A percentile compares a stretch with the other conserved stretches of the same genome.
Evolutionary conservation across 139 green algal species (phyloP).

Genomic region (Tetraselmis chui): DNA sequence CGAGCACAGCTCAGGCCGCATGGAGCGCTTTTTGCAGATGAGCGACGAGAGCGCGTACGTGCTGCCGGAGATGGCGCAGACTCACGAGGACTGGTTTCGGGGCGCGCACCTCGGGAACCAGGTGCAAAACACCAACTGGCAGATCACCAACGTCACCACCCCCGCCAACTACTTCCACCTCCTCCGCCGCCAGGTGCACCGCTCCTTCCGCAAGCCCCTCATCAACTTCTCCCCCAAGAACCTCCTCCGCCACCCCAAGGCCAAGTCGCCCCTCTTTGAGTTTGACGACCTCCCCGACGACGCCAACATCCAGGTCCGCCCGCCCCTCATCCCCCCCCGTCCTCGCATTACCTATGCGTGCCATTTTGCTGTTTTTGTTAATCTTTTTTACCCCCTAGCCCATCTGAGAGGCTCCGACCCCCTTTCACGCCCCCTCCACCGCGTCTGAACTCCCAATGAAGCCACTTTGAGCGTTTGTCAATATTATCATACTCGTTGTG

Average conservation of each 20-base stretch:
- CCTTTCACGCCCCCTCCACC: no score
- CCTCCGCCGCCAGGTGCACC: conserved; percentile 85
- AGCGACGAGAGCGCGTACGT: conserved; percentile 63
- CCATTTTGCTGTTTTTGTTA: no score
- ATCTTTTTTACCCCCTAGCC: no score
- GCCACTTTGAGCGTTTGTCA: no score
- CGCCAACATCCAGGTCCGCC: conserved; percentile 26
- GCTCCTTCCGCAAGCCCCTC: conserved; percentile 96
- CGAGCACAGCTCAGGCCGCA: conserved; percentile 79
- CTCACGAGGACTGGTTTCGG: conserved; percentile 59
- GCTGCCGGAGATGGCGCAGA: conserved; percentile 68
- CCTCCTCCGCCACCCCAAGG: conserved; percentile 85
- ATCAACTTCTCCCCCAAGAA: conserved; percentile 92
- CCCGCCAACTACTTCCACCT: conserved; percentile 99
- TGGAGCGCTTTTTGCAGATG: conserved; percentile 90
- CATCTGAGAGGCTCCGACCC: no score
- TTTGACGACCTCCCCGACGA: conserved; percentile 90
- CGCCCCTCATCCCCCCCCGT: no score
- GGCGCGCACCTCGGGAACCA: conserved; percentile 77
- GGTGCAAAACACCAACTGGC: conserved; percentile 89
- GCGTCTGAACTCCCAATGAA: no score
- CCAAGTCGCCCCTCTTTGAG: conserved; percentile 73
- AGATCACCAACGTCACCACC: conserved; percentile 92
- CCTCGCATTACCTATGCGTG: no score
- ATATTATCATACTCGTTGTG: no score